Evolutionary conservation across 352 stramenopile genomes (phyloP), one percentile per base, ranked within the genome.

Genomic region (Chrysophaeum taylorii): DNA sequence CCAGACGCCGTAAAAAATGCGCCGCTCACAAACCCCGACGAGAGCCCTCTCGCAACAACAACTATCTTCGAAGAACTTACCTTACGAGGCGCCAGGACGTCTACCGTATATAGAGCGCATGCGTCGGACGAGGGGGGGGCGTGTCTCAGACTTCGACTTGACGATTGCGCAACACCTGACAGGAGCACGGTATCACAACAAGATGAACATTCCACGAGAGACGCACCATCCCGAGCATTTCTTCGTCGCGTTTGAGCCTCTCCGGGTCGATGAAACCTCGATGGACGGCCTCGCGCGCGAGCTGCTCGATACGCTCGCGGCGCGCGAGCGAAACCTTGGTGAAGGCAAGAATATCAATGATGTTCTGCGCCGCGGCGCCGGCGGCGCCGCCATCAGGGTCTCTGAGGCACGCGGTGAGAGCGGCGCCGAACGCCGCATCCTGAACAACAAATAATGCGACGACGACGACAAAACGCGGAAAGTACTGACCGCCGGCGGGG

Each of bases 161-260:
- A 18, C 57, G 57, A 25, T 66, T 66, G 12, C 27, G 57, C 16
- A 66, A n/a, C n/a, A n/a, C n/a, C n/a, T n/a, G n/a, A n/a, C n/a
- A n/a, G n/a, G n/a, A n/a, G n/a, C n/a, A n/a, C n/a, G n/a, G n/a
- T n/a, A n/a, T n/a, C n/a, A n/a, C n/a, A n/a, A n/a, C n/a, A n/a
- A n/a, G n/a, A n/a, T n/a, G n/a, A n/a, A n/a, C n/a, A n/a, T n/a
- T n/a, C n/a, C n/a, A n/a, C n/a, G n/a, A n/a, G n/a, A n/a, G n/a
- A n/a, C n/a, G 57, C 33, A 66, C 57, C 57, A 66, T 66, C 9
- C 57, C 57, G 33, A 66, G 57, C 12, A 66, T 66, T n/a, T 66
- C 23, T n/a, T 66, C 57, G 57, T 66, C 57, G 57, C 57, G 57
- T 1, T 45, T 7, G 12, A 66, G 57, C 2, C 35, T 9, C 5